Base-by-base conservation (phyloP, 495 filamentous ascomycete genomes). In the Geopyxis carbonaria region DNA sequence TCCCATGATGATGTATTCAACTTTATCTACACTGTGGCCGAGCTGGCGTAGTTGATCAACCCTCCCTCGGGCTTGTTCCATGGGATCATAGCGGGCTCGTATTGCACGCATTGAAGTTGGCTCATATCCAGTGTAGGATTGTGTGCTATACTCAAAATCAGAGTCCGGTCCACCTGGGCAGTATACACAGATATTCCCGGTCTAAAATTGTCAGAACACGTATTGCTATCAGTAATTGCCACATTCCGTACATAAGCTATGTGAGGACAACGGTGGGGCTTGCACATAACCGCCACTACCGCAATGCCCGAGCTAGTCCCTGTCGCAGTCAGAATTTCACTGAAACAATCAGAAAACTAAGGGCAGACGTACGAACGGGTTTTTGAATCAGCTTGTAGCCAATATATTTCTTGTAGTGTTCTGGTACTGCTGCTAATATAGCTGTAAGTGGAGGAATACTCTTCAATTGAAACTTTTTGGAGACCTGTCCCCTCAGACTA, bases 211-310 rank as follows among this genome's bases (percentile, higher is more conserved):
- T n/a, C n/a, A 40, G n/a, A n/a, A n/a, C n/a, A n/a, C n/a, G n/a
- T n/a, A n/a, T n/a, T n/a, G n/a, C n/a, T n/a, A n/a, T n/a, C n/a
- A n/a, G n/a, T n/a, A n/a, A n/a, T n/a, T n/a, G n/a, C n/a, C n/a
- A n/a, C n/a, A n/a, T n/a, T n/a, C n/a, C n/a, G 39, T 45, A 53
- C 50, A 29, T 79, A 97, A 7, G 89, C 83, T 45, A 95, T 97
- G 56, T 97, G 89, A 21, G 89, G 89, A 54, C 89, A 97, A 46
- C 89, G 72, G 57, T 97, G 89, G 22, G 89, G 89, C 61, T 95
- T 97, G 68, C 89, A 95, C 89, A 97, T 95, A 38, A 97, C 91
- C 13, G 91, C 89, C 27, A 97, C 89, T 7, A 97, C 91, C n/a
- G 89, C 91, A 48, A 97, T 95, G 24, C 89, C 89, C 28, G 87